phyloP scores from a whole-genome alignment of 148 eudicot species.

The Amaranthus hypochondriacus region DNA sequence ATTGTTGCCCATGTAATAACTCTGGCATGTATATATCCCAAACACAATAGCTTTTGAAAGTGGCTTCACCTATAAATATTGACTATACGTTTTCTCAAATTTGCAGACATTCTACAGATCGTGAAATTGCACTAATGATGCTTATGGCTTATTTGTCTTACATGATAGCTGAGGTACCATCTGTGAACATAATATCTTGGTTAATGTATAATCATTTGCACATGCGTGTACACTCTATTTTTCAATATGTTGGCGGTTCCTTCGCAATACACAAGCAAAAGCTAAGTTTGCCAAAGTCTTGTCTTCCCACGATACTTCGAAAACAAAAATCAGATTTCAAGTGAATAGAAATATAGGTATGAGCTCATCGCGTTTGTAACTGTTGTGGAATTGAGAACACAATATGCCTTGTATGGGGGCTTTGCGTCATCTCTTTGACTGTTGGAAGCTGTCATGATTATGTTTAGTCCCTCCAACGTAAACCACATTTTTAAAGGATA shows the following conservation, averaged over 20 bases:
- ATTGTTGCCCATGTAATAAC: neutral
- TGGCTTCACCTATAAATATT: neutral
- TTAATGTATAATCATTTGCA: neutral
- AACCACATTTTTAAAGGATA: neutral
- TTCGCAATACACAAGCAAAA: neutral
- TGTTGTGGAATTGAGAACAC: neutral
- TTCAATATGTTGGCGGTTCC: too few species aligned
- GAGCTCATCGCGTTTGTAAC: neutral
- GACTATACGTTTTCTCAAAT: conserved; percentile 13
- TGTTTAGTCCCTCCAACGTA: neutral
- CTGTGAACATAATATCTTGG: neutral
- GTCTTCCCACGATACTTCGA: neutral
- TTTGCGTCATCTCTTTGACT: neutral
- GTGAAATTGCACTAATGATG: conserved; percentile 96
- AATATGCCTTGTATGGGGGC: neutral
- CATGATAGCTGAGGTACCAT: conserved; percentile 83
- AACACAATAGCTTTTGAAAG: neutral
- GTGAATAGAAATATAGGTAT: neutral
- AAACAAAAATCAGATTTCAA: neutral
- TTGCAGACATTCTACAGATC: conserved; percentile 90
- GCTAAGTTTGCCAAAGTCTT: neutral
- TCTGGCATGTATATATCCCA: neutral
- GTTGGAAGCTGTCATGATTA: neutral
- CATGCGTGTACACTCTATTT: neutral
- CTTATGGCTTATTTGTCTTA: conserved; percentile 93